These are phyloP conservation scores for rapeseed (Brassica napus) DNA, from an alignment of 345 rosid genomes.

Conservation along the genomic window DNA sequence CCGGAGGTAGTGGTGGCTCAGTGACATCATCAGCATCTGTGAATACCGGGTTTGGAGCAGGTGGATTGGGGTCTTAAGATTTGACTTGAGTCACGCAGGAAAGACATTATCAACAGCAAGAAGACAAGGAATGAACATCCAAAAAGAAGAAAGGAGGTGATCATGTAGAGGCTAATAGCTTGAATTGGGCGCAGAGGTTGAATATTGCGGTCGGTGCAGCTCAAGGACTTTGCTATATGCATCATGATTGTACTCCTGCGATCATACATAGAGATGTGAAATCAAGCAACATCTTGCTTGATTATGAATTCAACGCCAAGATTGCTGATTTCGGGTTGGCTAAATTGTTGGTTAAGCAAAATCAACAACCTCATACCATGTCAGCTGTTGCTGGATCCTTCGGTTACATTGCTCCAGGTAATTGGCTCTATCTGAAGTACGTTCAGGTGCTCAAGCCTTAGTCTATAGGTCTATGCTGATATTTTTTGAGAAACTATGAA, in stretches of 20 bases:
- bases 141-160: constrained; percentile 38
- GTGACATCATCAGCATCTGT: constrained; percentile 49
- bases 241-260: constrained; percentile 72
- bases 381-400: constrained; percentile 91
- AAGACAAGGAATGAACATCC: no score
- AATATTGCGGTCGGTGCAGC: constrained; percentile 86
- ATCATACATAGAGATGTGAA: constrained; percentile 91
- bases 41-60: no score
- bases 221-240: constrained; percentile 86
- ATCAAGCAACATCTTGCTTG: constrained; percentile 79
- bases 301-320: constrained; percentile 71
- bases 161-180: constrained; percentile 10
- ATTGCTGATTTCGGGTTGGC: constrained; percentile 96
- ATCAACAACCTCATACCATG: constrained; percentile 67
- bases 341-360: constrained; percentile 56
- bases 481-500: not conserved
- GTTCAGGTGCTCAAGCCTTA: no score
- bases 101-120: no score
- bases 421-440: not conserved
- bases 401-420: constrained; percentile 95
- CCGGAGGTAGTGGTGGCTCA: not conserved
- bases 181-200: constrained; percentile 75
- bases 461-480: no score
- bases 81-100: no score
- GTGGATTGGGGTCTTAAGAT: no score